Evolutionary conservation across 805 yeast genomes (phyloP).

Genomic region (Lachancea lanzarotensis): DNA sequence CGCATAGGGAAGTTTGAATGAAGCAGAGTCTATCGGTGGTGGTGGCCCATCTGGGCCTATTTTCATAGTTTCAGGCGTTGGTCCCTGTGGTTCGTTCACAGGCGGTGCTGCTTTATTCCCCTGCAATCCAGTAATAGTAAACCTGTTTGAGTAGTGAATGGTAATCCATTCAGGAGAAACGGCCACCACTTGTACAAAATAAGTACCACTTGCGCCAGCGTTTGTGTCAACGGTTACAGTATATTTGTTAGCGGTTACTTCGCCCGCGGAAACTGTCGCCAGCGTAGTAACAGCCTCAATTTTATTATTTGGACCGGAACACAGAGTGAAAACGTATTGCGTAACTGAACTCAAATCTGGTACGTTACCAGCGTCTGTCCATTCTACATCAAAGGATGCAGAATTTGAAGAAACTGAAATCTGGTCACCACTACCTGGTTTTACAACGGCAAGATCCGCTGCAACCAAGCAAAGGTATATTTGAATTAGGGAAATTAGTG

Average conservation of each 20-base stretch:
- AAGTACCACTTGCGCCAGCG: slow-evolving; percentile 56
- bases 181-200: slow-evolving; percentile 64
- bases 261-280: slow-evolving; percentile 27
- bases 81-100: slow-evolving; percentile 32
- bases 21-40: slow-evolving; percentile 33
- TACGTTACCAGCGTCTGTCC: slow-evolving; percentile 48
- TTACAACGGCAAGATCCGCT: slow-evolving; percentile 9
- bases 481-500: not conserved
- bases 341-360: slow-evolving; percentile 42
- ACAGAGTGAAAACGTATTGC: slow-evolving; percentile 48
- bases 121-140: slow-evolving; percentile 63
- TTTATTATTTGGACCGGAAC: slow-evolving; percentile 58
- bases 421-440: slow-evolving; percentile 10
- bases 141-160: slow-evolving; percentile 61
- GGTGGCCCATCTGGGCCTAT: slow-evolving; percentile 9
- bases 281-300: slow-evolving; percentile 38
- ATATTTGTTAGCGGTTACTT: slow-evolving; percentile 31
- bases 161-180: slow-evolving; percentile 39
- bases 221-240: slow-evolving; percentile 38
- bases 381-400: slow-evolving; percentile 31
- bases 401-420: slow-evolving; percentile 18
- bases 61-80: slow-evolving; percentile 31
- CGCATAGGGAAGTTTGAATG: slow-evolving; percentile 65
- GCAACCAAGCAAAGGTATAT: not conserved
- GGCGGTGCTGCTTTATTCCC: slow-evolving; percentile 46